phyloP scores from a whole-genome alignment of 192 early-diverging fungal genomes.

The Coemansia sp. region DNA sequence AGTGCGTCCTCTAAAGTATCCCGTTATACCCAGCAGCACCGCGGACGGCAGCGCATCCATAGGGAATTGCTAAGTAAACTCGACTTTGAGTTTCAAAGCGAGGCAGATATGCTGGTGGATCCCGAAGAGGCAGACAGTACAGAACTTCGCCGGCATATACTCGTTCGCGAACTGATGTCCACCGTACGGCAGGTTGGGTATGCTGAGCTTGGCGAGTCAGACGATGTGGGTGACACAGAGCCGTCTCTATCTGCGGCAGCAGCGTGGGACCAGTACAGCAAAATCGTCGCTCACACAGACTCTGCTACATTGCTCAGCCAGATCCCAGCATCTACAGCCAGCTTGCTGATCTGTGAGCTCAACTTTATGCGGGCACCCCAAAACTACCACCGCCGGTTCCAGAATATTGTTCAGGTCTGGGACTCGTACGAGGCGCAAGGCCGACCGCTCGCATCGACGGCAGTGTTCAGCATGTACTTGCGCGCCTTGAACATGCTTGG shows the following conservation, averaged over 20 bases:
- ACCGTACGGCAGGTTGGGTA: conserved; percentile 12
- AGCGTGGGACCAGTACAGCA: conserved; percentile 41
- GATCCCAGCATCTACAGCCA: conserved; percentile 17
- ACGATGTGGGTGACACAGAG: neutral
- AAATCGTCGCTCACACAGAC: conserved; percentile 18
- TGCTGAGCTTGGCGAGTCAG: neutral
- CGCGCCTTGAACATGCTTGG: conserved; percentile 45
- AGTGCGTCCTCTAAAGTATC: neutral
- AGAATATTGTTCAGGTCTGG: conserved; percentile 32
- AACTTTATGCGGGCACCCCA: conserved; percentile 20
- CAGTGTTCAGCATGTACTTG: conserved; percentile 32
- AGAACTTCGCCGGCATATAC: conserved; percentile 14
- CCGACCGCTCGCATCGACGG: conserved; percentile 14
- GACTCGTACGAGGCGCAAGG: conserved; percentile 13
- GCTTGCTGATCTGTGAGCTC: conserved; percentile 35
- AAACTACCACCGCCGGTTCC: conserved; percentile 21
- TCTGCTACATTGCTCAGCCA: conserved; percentile 13
- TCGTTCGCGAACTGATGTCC: conserved; percentile 32
- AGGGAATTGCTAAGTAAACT: conserved; percentile 13
- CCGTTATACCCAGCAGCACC: conserved; percentile 1
- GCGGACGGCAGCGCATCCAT: conserved; percentile 7
- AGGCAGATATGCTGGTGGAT: neutral
- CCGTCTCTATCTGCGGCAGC: conserved; percentile 6
- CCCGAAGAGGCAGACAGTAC: neutral
- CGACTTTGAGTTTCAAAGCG: conserved; percentile 10